Percentiles rank a stretch among this genome's conserved stretches.
These are phyloP conservation scores for Epichloe coenophiala DNA, from an alignment of 2,329 filamentous ascomycete genomes.

Conservation along the genomic window DNA sequence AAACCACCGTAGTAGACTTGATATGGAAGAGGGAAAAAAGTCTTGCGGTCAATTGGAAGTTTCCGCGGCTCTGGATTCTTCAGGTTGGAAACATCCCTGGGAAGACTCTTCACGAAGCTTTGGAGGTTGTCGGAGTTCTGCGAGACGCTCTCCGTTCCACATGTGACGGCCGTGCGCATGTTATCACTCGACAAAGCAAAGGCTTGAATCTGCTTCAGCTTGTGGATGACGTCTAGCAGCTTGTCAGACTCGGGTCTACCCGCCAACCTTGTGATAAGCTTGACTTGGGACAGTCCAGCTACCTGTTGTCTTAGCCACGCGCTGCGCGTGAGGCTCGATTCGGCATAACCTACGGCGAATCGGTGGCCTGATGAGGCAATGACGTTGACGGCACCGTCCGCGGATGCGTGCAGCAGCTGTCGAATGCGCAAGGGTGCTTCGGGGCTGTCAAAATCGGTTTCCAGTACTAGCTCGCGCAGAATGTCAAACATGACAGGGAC, in stretches of 20 bases:
- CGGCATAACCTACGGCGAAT: slow-evolving; percentile 72
- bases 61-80: slow-evolving; percentile 16
- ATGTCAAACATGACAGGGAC: slow-evolving; percentile 85
- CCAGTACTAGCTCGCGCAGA: slow-evolving; percentile 62
- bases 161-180: slow-evolving; percentile 74
- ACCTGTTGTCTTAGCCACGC: slow-evolving; percentile 70
- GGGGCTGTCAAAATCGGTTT: slow-evolving; percentile 80
- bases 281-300: slow-evolving; percentile 80
- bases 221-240: slow-evolving; percentile 61
- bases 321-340: slow-evolving; percentile 61
- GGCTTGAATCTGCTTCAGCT: slow-evolving; percentile 74
- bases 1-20: slow-evolving; percentile 92
- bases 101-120: slow-evolving; percentile 45
- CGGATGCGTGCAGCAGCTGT: slow-evolving; percentile 73
- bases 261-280: slow-evolving; percentile 68
- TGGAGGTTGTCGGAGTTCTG: slow-evolving; percentile 59
- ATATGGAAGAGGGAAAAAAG: slow-evolving; percentile 89
- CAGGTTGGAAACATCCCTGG: slow-evolving; percentile 25
- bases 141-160: slow-evolving; percentile 57
- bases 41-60: slow-evolving; percentile 45
- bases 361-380: slow-evolving; percentile 84
- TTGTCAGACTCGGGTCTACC: slow-evolving; percentile 55
- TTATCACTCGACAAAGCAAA: slow-evolving; percentile 57
- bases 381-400: slow-evolving; percentile 80
- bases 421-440: slow-evolving; percentile 71